Evolutionary conservation across 2,329 filamentous ascomycete genomes (phyloP).

Genomic region (Colletotrichum agaves): DNA sequence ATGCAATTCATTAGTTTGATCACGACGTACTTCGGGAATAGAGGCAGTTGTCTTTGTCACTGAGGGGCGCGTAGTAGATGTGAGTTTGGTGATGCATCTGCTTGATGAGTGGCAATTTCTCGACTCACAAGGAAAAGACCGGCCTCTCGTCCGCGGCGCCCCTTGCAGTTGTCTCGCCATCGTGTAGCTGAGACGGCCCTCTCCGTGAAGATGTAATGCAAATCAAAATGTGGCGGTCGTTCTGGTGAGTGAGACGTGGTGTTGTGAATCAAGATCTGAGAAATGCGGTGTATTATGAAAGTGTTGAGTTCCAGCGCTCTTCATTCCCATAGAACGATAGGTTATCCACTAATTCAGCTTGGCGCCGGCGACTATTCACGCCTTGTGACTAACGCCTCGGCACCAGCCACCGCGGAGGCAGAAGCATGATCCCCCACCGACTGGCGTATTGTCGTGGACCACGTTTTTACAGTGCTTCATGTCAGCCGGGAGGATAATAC

Average conservation of each 20-base stretch:
- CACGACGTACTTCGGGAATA: slow-evolving; percentile 80
- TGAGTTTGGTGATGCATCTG: background rate
- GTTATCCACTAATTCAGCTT: background rate
- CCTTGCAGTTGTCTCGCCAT: background rate
- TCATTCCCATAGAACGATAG: background rate
- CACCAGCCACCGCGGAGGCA: too few relatives aligned
- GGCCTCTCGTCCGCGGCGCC: background rate
- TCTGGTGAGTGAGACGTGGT: background rate
- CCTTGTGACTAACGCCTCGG: too few relatives aligned
- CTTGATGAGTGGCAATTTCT: background rate
- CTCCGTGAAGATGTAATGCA: too few relatives aligned
- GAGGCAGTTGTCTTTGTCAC: slow-evolving; percentile 98
- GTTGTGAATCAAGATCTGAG: background rate
- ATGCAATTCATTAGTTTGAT: slow-evolving; percentile 8
- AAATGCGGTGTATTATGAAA: background rate
- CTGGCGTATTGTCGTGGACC: too few relatives aligned
- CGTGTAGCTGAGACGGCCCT: too few relatives aligned
- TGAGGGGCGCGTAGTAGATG: slow-evolving; percentile 50
- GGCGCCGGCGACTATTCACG: background rate
- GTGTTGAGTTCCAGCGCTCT: background rate
- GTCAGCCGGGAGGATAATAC: too few relatives aligned
- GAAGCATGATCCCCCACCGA: too few relatives aligned
- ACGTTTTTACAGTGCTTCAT: too few relatives aligned
- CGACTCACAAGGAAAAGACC: background rate
- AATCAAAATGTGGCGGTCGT: too few relatives aligned